A percentile compares a stretch with the other conserved stretches of the same genome.
Conservation (phyloP, 2,329 filamentous ascomycete genomes). For the Chaetomium sp. region DNA sequence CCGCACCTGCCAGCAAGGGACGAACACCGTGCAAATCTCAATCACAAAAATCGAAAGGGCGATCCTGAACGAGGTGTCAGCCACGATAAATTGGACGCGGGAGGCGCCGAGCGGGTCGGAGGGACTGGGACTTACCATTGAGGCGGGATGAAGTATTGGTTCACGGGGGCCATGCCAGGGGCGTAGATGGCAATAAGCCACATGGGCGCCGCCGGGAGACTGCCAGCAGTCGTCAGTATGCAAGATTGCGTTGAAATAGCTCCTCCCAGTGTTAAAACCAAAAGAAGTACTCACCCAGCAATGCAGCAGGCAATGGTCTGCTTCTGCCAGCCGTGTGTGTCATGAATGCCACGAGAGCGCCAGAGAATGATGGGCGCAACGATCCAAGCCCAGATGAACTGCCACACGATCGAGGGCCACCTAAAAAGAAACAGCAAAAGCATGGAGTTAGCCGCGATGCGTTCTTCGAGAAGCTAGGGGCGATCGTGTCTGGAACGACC, state of each 20-base stretch:
- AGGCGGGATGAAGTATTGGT: slow-evolving; percentile 51
- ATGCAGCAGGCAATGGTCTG: slow-evolving; percentile 52
- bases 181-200: slow-evolving; percentile 57
- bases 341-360: slow-evolving; percentile 53
- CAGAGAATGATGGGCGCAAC: slow-evolving; percentile 56
- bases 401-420: slow-evolving; percentile 59
- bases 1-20: slow-evolving; percentile 53
- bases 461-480: no score
- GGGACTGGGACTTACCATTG: slow-evolving; percentile 46
- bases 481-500: not conserved
- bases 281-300: slow-evolving; percentile 31
- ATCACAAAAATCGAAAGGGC: slow-evolving; percentile 55
- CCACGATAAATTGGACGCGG: not conserved
- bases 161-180: slow-evolving; percentile 45
- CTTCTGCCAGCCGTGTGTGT: slow-evolving; percentile 60
- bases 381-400: slow-evolving; percentile 57
- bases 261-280: no score
- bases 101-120: not conserved
- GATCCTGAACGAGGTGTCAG: slow-evolving; percentile 34
- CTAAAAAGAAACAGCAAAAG: slow-evolving; percentile 24
- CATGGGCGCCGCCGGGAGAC: slow-evolving; percentile 58
- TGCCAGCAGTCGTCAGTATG: slow-evolving; percentile 24
- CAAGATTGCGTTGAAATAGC: no score
- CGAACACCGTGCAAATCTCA: slow-evolving; percentile 57
- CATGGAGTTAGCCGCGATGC: no score